Evolutionary conservation across 441 rosid genomes (phyloP), one percentile per base, ranked within the genome.

Genomic region (Iberis amara): DNA sequence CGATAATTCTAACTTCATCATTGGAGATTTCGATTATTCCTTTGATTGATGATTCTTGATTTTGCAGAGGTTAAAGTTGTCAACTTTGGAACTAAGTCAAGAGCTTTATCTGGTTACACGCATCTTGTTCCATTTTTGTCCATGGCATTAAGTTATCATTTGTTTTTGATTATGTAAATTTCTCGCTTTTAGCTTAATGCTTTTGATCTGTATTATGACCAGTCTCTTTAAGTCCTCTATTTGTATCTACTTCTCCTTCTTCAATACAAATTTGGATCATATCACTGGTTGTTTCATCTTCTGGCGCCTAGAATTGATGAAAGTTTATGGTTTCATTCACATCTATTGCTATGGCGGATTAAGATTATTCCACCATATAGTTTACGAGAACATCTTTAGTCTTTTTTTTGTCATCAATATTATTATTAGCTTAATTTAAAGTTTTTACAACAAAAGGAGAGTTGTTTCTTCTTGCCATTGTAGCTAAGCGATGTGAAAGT

Each of bases 61-160:
- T 59, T 62, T 55, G 39, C 11, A 62, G 68, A 62, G 41, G 33
- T 39, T 6, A 54, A 54, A 62, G 31, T 62, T 38, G 37, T 62
- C 4, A 62, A 32, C 9, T 31, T 12, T 40, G 68, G 61, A 54
- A 47, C 44, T 8, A 62, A 62, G 32, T 55, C 61, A 12, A 27
- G 3, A 13, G 39, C 11, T 46, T 45, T 55, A 31, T 39, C 42
- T 55, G 49, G 68, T 39, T 23, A 46, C 8, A 31, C 9, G 10
- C 47, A 32, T 37, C 43, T 55, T 32, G 4, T 40, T 32, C 61
- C 11, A n/a, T 4, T 47, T 39, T n/a, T 55, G 6, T 40, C 23
- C 4, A 39, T 39, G 8, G 40, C 11, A 38, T 31, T 40, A 18
- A 47, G 56, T 36, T 62, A 11, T 11, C 0, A 24, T 57, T 14